Base-by-base conservation (phyloP, 2,329 filamentous ascomycete species). In the Diaporthe helianthi region DNA sequence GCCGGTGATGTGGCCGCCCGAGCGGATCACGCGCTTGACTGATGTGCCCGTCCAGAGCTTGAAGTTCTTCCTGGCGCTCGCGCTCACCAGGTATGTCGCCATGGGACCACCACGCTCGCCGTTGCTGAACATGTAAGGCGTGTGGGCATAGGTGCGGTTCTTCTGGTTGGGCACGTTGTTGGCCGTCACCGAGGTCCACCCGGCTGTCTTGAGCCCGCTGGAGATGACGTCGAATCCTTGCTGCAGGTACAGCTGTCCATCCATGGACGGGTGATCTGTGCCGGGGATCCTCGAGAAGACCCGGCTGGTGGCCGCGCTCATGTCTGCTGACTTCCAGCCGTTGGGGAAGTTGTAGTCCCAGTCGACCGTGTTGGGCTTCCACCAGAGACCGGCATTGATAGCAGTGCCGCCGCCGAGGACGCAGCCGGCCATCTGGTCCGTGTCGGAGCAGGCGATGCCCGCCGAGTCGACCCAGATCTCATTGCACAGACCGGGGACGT, bases 341-440 rank as follows among this genome's bases (percentile, higher is more conserved):
- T 80, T 72, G 0, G 92, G 92, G 81, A 92, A 94, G 77, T 91
- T 91, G 76, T 86, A 84, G 76, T 93, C 89, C 82, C 91, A 93
- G 76, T 93, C 92, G 9, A 81, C 77, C 6, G 86, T 83, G 71
- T 89, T 86, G 0, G 91, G 86, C 80, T 86, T 87, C 86, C 86
- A 89, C 86, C 87, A 90, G n/a, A 90, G 80, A 31, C 87, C 88
- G 69, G 88, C 86, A 72, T 90, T 91, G 72, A 90, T 82, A 41
- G 86, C 86, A 55, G 86, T 84, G 31, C 87, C 86, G 69, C 89
- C 89, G 66, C 89, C 89, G 17, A 91, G 84, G 54, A 90, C 83
- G 72, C 89, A 91, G 10, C 88, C 89, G 41, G 88, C 88, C 88
- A 90, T 90, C 76, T 89, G 86, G 74, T 89, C 88, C 51, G 86